Conservation (phyloP, 805 yeast genomes). For the Komagataella phaffii region DNA sequence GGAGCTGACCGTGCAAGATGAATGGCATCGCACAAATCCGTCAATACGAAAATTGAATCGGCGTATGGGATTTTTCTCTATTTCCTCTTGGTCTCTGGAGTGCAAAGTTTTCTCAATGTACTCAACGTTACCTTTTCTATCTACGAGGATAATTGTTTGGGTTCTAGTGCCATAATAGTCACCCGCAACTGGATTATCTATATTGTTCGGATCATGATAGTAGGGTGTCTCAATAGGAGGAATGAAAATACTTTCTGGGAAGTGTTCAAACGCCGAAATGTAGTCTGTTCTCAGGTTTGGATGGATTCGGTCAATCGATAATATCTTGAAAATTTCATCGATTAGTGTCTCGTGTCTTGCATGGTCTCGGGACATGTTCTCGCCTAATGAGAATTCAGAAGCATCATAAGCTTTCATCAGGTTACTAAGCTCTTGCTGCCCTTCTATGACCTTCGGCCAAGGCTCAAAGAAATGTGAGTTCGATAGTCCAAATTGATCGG, state of each 20-base stretch:
- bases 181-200: slow-evolving; percentile 25
- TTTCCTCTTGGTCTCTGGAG: slow-evolving; percentile 21
- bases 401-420: slow-evolving; percentile 15
- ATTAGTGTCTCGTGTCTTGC: slow-evolving; percentile 22
- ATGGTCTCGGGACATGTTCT: slow-evolving; percentile 5
- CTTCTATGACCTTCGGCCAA: slow-evolving; percentile 64
- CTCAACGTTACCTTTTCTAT: slow-evolving; percentile 31
- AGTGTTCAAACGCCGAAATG: slow-evolving; percentile 22
- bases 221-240: background rate
- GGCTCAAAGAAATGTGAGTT: slow-evolving; percentile 54
- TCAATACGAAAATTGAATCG: background rate
- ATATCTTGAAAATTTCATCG: slow-evolving; percentile 36
- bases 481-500: slow-evolving; percentile 39
- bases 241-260: slow-evolving; percentile 27
- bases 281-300: slow-evolving; percentile 10
- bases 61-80: background rate
- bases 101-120: slow-evolving; percentile 55
- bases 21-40: background rate
- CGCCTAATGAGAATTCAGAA: slow-evolving; percentile 4
- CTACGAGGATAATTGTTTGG: slow-evolving; percentile 61
- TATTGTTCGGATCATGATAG: background rate
- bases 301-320: slow-evolving; percentile 29
- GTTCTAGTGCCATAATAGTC: slow-evolving; percentile 76
- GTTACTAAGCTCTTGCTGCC: slow-evolving; percentile 45
- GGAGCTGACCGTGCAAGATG: background rate